Percentiles rank a stretch among this genome's conserved stretches.
Evolutionary conservation across 1,139 yeast species (phyloP).

Genomic region (Kodamaea arcana): DNA sequence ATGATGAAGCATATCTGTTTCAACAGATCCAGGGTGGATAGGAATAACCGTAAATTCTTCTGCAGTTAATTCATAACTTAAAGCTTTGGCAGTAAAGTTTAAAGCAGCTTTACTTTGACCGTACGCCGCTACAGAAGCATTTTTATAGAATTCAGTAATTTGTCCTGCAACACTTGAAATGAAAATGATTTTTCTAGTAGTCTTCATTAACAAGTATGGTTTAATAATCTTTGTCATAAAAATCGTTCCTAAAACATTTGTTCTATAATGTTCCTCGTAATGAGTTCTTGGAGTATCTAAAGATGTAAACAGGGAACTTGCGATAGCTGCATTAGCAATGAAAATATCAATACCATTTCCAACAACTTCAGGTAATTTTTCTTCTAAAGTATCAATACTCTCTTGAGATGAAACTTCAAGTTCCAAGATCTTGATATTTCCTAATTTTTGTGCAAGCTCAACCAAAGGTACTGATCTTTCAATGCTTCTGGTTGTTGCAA

Average conservation of each 20-base stretch:
- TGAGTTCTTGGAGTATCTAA: conserved; percentile 1
- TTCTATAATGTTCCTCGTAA: conserved; percentile 3
- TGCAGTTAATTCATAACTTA: conserved; percentile 17
- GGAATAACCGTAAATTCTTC: conserved; percentile 22
- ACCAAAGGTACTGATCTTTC: conserved; percentile 11
- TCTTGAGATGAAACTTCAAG: conserved; percentile 5
- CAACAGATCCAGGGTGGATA: conserved; percentile 30
- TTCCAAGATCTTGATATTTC: conserved; percentile 4
- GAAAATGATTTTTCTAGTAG: conserved; percentile 4
- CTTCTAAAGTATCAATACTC: conserved; percentile 20
- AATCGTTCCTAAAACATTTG: conserved; percentile 4
- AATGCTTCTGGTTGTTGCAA: conserved; percentile 15
- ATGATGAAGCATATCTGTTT: conserved; percentile 22
- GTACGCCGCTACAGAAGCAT: conserved; percentile 17
- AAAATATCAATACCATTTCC: conserved; percentile 4
- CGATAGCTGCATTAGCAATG: conserved; percentile 5
- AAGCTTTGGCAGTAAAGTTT: conserved; percentile 17
- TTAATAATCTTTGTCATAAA: conserved; percentile 2
- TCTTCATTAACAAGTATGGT: conserved; percentile 4
- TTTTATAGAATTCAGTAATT: conserved; percentile 1
- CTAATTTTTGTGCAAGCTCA: conserved; percentile 8
- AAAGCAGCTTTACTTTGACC: conserved; percentile 28
- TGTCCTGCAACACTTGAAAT: conserved; percentile 7
- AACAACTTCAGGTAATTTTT: conserved; percentile 1
- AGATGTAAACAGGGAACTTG: neutral